phyloP scores from a whole-genome alignment of 139 green algal genomes.

The Coelastrella sp. region DNA sequence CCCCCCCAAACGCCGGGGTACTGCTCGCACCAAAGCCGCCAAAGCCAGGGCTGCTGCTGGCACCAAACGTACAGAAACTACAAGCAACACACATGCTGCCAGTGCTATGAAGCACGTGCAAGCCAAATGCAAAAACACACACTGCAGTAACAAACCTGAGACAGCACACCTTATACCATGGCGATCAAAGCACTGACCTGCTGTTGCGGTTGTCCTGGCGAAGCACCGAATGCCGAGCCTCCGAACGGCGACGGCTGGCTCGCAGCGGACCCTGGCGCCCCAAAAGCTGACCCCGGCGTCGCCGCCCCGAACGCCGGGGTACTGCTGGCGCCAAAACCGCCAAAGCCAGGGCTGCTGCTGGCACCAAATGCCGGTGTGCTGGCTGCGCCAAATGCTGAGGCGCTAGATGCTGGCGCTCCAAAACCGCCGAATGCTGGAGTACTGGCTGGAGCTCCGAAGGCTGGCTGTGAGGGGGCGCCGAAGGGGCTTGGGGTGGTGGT shows the following conservation, averaged over 20 bases:
- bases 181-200: neutral
- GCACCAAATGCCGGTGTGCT: slow-evolving; percentile 1
- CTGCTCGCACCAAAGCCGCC: slow-evolving; percentile 7
- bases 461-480: slow-evolving; percentile 45
- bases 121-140: too few species aligned
- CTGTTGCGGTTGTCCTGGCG: slow-evolving; percentile 14
- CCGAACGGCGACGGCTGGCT: slow-evolving; percentile 50
- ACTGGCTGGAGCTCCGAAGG: slow-evolving; percentile 48
- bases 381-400: slow-evolving; percentile 61
- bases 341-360: slow-evolving; percentile 1
- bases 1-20: slow-evolving; percentile 9
- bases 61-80: too few species aligned
- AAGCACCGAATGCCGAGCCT: slow-evolving; percentile 57
- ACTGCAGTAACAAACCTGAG: too few species aligned
- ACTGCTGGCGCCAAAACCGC: slow-evolving; percentile 9
- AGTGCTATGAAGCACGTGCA: too few species aligned
- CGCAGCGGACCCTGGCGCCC: slow-evolving; percentile 13
- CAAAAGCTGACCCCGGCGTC: slow-evolving; percentile 47
- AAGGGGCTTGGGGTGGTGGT: slow-evolving; percentile 21
- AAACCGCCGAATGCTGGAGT: slow-evolving; percentile 52
- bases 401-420: slow-evolving; percentile 36
- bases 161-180: too few species aligned
- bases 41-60: slow-evolving; percentile 4
- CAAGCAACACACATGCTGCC: too few species aligned
- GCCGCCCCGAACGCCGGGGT: slow-evolving; percentile 33